These are phyloP conservation scores for Carex scoparia DNA, from an alignment of 176 grass and related monocot genomes.

Conservation along the genomic window DNA sequence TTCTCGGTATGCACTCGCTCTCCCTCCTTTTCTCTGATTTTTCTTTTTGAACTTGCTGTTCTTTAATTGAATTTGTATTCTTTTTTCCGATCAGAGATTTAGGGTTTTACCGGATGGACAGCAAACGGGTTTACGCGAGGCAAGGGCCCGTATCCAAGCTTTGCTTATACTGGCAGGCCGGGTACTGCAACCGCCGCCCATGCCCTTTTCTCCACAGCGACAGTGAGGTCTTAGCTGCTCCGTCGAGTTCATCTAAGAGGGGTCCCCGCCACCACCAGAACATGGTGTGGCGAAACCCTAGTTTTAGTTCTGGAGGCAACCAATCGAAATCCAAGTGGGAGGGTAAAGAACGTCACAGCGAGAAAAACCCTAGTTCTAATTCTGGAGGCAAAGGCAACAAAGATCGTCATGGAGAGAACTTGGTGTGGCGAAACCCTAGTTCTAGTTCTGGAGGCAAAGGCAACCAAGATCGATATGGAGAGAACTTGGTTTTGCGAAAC, in stretches of 20 bases:
- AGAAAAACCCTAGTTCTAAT: conserved; percentile 36
- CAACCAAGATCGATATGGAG: conserved; percentile 23
- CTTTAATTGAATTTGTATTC: no score
- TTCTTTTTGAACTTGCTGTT: no score
- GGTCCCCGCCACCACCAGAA: conserved; percentile 36
- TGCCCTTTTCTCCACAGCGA: conserved; percentile 93
- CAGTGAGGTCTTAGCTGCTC: conserved; percentile 44
- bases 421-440: conserved; percentile 72
- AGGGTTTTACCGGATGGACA: conserved; percentile 14
- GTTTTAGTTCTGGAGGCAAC: neutral
- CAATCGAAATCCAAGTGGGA: no score
- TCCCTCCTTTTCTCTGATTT: no score
- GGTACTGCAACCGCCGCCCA: conserved; percentile 79
- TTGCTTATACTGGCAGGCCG: conserved; percentile 76
- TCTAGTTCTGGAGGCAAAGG: conserved; percentile 9
- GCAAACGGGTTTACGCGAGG: conserved; percentile 19
- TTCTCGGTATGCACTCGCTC: no score
- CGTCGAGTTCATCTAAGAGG: conserved; percentile 39
- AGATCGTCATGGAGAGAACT: no score
- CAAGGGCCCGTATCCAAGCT: conserved; percentile 30
- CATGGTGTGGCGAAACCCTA: conserved; percentile 69
- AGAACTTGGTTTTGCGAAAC: conserved; percentile 51
- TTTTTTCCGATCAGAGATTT: no score
- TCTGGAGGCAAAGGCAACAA: neutral
- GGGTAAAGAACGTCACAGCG: no score